phyloP scores from a whole-genome alignment of 768 basidiomycete genomes.

The Mycena albidolilacea region DNA sequence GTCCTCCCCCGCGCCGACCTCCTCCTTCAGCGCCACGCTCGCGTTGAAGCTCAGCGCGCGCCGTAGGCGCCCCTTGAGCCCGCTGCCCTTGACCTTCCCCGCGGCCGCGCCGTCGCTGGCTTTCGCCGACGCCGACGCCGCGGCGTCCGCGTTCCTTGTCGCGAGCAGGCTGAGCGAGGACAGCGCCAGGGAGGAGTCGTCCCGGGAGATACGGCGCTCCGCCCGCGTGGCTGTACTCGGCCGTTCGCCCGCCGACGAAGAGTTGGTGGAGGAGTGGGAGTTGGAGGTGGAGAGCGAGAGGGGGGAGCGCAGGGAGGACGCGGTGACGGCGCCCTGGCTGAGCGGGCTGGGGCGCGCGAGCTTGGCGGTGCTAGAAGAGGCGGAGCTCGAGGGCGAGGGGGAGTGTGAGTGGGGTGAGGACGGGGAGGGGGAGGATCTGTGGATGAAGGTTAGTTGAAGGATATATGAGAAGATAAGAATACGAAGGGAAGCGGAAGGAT shows the following conservation, averaged over 20 bases:
- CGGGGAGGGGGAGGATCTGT: constrained; percentile 42
- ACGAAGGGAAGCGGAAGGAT: too few species aligned
- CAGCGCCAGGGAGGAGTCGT: constrained; percentile 45
- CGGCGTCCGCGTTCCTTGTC: constrained; percentile 27
- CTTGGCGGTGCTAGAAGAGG: constrained; percentile 43
- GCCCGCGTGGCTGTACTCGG: constrained; percentile 49
- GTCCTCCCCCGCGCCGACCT: constrained; percentile 57
- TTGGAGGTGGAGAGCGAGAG: constrained; percentile 32
- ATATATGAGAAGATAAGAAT: too few species aligned
- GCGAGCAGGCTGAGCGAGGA: constrained; percentile 38
- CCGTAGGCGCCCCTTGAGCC: constrained; percentile 79
- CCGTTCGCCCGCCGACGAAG: too few species aligned
- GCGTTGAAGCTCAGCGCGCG: constrained; percentile 81
- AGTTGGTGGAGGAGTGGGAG: constrained; percentile 31
- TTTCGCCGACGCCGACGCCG: neutral
- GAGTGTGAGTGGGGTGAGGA: constrained; percentile 43
- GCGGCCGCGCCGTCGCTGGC: constrained; percentile 37
- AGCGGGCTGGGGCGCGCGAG: constrained; percentile 50
- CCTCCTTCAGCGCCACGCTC: constrained; percentile 69
- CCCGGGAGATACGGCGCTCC: constrained; percentile 67
- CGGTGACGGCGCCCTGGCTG: constrained; percentile 46
- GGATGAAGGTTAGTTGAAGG: too few species aligned
- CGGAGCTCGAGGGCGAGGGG: constrained; percentile 41
- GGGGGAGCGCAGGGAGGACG: constrained; percentile 24
- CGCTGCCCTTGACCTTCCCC: constrained; percentile 60